phyloP scores from a whole-genome alignment of 2,329 filamentous ascomycete species.

The Fonsecaea monophora region DNA sequence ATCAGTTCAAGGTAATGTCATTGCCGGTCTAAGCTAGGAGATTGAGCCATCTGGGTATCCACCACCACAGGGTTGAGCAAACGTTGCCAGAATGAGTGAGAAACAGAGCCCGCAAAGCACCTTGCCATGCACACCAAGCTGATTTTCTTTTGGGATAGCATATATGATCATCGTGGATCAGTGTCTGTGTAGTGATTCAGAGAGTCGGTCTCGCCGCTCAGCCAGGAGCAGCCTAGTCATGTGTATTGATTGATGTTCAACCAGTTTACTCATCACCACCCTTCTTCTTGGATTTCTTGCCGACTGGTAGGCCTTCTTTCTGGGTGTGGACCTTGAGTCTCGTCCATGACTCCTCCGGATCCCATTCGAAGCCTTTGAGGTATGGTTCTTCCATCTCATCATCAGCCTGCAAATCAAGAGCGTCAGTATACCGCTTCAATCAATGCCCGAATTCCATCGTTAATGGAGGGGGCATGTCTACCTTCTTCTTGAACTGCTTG shows the following conservation, averaged over 20 bases:
- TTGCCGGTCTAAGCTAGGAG: slow-evolving; percentile 32
- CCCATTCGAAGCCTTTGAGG: slow-evolving; percentile 95
- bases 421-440: slow-evolving; percentile 24
- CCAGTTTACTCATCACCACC: slow-evolving; percentile 45
- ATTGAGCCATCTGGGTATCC: slow-evolving; percentile 23
- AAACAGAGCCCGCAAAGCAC: slow-evolving; percentile 28
- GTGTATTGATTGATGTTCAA: slow-evolving; percentile 7
- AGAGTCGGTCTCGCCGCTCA: slow-evolving; percentile 31
- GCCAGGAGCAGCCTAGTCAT: slow-evolving; percentile 20
- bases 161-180: slow-evolving; percentile 24
- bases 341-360: slow-evolving; percentile 90
- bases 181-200: slow-evolving; percentile 21
- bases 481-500: slow-evolving; percentile 97
- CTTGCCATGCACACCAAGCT: slow-evolving; percentile 31
- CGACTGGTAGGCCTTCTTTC: slow-evolving; percentile 66
- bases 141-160: slow-evolving; percentile 21
- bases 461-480: slow-evolving; percentile 51
- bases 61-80: slow-evolving; percentile 18
- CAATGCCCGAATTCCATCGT: not conserved
- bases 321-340: slow-evolving; percentile 85
- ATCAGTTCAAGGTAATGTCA: slow-evolving; percentile 32
- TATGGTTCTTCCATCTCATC: slow-evolving; percentile 88
- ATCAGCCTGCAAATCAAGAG: slow-evolving; percentile 67
- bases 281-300: slow-evolving; percentile 71
- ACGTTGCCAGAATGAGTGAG: slow-evolving; percentile 21